Percentiles rank a stretch among this genome's conserved stretches.
phyloP scores from a whole-genome alignment of 2,329 filamentous ascomycete genomes.

The Aspergillus proliferans region DNA sequence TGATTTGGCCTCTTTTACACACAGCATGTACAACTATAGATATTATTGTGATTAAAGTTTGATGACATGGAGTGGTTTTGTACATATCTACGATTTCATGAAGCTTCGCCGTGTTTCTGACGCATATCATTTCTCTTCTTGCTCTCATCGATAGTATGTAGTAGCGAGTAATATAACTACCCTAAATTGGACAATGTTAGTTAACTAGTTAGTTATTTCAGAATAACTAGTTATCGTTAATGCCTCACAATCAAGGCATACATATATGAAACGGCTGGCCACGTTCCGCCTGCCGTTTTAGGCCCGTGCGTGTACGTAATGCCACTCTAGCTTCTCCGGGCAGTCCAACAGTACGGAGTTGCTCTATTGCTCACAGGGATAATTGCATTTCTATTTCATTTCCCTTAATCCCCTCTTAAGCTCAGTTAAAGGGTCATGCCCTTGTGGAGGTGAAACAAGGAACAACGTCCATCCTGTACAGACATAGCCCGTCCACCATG shows the following conservation, averaged over 20 bases:
- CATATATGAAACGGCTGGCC: neutral
- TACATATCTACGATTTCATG: neutral
- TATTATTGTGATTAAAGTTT: neutral
- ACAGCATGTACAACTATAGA: neutral
- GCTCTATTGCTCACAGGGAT: neutral
- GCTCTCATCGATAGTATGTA: too few species aligned
- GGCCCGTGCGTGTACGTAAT: constrained; percentile 26
- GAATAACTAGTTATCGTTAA: too few species aligned
- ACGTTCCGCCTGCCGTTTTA: constrained; percentile 17
- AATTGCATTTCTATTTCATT: constrained; percentile 5
- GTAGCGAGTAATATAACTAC: too few species aligned
- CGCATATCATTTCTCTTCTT: neutral
- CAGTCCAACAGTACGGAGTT: neutral
- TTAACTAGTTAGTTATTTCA: too few species aligned
- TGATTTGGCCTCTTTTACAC: neutral
- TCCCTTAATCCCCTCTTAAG: neutral
- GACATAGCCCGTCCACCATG: constrained; percentile 19
- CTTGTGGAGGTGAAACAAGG: constrained; percentile 6
- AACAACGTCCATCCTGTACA: neutral
- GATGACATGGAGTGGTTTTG: neutral
- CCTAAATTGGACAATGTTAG: too few species aligned
- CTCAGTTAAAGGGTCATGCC: constrained; percentile 9
- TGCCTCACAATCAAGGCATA: too few species aligned
- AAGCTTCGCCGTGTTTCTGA: neutral
- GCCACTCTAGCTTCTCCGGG: constrained; percentile 37